These are phyloP conservation scores for Russula griseocarnosa DNA, from an alignment of 768 basidiomycete genomes.

Conservation along the genomic window DNA sequence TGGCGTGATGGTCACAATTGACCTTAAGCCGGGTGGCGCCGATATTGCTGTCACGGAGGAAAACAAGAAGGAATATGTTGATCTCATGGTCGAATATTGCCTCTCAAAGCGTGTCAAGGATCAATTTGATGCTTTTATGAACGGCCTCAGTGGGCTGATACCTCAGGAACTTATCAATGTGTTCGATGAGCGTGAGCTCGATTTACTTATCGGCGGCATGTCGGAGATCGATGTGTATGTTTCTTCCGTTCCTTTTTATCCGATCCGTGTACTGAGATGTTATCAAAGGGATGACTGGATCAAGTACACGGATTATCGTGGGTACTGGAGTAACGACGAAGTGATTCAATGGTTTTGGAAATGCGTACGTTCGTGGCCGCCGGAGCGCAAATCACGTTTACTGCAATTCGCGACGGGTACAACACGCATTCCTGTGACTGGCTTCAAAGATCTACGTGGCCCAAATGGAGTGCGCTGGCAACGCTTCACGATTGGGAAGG, in stretches of 20 bases:
- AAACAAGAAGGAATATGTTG: slow-evolving; percentile 99
- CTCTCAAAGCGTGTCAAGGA: slow-evolving; percentile 97
- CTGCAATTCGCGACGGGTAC: slow-evolving; percentile 97
- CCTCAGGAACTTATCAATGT: slow-evolving; percentile 97
- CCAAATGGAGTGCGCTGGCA: slow-evolving; percentile 59
- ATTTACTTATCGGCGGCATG: slow-evolving; percentile 97
- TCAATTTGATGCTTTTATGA: slow-evolving; percentile 99
- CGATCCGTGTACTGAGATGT: neutral
- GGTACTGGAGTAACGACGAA: slow-evolving; percentile 91
- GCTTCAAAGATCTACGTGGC: slow-evolving; percentile 94
- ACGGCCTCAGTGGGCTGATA: slow-evolving; percentile 97
- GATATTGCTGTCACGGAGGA: slow-evolving; percentile 91
- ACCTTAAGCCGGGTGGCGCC: slow-evolving; percentile 84
- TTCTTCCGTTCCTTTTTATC: neutral
- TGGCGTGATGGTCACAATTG: slow-evolving; percentile 96
- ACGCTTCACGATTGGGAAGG: slow-evolving; percentile 96
- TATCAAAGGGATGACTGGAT: slow-evolving; percentile 85
- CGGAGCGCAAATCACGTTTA: slow-evolving; percentile 93
- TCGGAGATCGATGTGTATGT: slow-evolving; percentile 97
- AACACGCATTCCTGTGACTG: slow-evolving; percentile 94
- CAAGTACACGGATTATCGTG: slow-evolving; percentile 93
- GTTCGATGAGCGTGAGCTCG: slow-evolving; percentile 97
- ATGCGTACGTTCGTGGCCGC: slow-evolving; percentile 94
- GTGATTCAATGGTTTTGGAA: slow-evolving; percentile 99
- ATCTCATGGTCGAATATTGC: slow-evolving; percentile 90